phyloP scores from a whole-genome alignment of 2,329 filamentous ascomycete species.

The Microthyrium microscopicum region DNA sequence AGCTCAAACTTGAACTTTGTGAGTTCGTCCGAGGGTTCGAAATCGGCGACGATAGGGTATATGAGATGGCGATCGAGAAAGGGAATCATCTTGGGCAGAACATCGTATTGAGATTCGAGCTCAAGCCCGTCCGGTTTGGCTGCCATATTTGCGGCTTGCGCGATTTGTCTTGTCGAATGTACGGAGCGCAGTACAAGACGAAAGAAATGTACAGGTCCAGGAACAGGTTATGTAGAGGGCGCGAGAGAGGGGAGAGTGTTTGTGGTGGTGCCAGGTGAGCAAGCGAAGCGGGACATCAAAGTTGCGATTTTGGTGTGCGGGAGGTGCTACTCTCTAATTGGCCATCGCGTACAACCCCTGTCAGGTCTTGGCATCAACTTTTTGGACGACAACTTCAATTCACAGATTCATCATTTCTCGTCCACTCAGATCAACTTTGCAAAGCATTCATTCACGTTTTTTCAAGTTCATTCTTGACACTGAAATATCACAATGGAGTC shows the following conservation, averaged over 20 bases:
- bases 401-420: too few species aligned
- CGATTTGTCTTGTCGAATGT: slow-evolving; percentile 13
- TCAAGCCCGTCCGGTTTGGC: slow-evolving; percentile 27
- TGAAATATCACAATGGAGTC: too few species aligned
- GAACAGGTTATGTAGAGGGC: slow-evolving; percentile 1
- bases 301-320: background rate
- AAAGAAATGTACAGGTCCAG: background rate
- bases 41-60: slow-evolving; percentile 79
- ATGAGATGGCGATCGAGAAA: slow-evolving; percentile 88
- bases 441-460: too few species aligned
- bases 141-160: slow-evolving; percentile 21
- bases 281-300: background rate
- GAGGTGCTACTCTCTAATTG: too few species aligned
- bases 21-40: slow-evolving; percentile 61
- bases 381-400: background rate
- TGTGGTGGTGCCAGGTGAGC: background rate
- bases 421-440: too few species aligned
- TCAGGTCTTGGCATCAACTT: background rate
- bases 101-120: slow-evolving; percentile 55
- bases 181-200: background rate
- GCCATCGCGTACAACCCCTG: too few species aligned
- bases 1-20: slow-evolving; percentile 82
- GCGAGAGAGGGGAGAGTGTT: background rate
- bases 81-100: slow-evolving; percentile 76
- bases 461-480: too few species aligned